Conservation (phyloP, 2,329 filamentous ascomycete species). For the Didymella pinodella region DNA sequence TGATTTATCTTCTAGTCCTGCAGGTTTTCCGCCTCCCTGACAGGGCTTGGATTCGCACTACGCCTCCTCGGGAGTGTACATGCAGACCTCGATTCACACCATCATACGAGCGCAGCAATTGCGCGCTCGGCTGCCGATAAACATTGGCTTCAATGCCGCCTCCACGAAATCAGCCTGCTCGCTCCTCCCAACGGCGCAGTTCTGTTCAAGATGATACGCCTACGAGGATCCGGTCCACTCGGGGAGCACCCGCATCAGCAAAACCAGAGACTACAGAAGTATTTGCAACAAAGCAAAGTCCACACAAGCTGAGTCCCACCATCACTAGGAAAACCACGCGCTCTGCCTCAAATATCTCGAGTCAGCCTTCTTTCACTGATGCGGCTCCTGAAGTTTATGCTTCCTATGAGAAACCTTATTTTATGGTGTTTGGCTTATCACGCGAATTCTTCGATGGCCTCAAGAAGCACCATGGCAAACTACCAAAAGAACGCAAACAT, state of each 20-base stretch:
- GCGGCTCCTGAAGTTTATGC: conserved; percentile 41
- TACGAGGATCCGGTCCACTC: conserved; percentile 45
- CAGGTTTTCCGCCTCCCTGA: conserved; percentile 43
- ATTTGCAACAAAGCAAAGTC: conserved; percentile 36
- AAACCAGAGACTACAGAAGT: conserved; percentile 40
- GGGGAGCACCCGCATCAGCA: conserved; percentile 39
- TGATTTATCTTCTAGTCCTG: conserved; percentile 35
- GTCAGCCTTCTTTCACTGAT: conserved; percentile 39
- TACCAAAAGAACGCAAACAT: conserved; percentile 35
- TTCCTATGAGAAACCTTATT: conserved; percentile 42
- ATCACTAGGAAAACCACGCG: conserved; percentile 47
- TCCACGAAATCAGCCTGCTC: conserved; percentile 37
- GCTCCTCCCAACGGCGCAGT: conserved; percentile 43
- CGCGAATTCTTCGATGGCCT: conserved; percentile 45
- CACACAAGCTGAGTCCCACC: conserved; percentile 36
- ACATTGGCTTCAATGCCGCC: conserved; percentile 35
- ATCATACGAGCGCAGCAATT: conserved; percentile 25
- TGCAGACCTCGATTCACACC: conserved; percentile 32
- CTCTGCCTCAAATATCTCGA: conserved; percentile 48
- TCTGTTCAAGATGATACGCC: conserved; percentile 44
- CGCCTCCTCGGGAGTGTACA: conserved; percentile 42
- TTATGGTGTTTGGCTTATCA: conserved; percentile 48
- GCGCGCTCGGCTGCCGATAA: conserved; percentile 17
- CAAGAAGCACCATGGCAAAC: conserved; percentile 39
- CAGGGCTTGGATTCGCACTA: conserved; percentile 46